These are phyloP conservation scores for Sinapis alba DNA, from an alignment of 441 rosid genomes.

Conservation along the genomic window DNA sequence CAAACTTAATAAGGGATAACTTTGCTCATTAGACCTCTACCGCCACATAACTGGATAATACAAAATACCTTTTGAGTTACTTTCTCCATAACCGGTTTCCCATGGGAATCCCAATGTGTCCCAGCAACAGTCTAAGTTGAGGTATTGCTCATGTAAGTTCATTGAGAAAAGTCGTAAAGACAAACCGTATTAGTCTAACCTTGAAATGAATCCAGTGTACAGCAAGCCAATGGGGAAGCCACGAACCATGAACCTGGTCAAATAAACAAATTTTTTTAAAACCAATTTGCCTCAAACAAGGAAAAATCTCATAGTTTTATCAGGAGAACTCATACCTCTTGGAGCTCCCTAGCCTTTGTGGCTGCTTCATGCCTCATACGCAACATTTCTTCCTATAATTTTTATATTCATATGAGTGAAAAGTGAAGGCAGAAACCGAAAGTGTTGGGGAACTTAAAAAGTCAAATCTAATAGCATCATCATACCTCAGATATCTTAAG, in stretches of 20 bases:
- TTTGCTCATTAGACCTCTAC: not conserved
- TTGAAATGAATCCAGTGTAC: conserved; percentile 48
- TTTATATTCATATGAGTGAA: not conserved
- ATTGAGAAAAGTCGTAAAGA: not conserved
- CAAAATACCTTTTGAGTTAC: conserved; percentile 24
- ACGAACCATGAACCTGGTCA: conserved; percentile 80
- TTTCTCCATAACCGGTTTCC: conserved; percentile 74
- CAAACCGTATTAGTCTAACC: conserved; percentile 45
- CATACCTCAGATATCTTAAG: conserved; percentile 87
- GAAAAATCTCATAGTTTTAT: too few species aligned
- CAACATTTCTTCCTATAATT: conserved; percentile 72
- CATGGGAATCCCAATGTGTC: conserved; percentile 73
- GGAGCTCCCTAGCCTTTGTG: conserved; percentile 65
- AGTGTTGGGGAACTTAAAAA: not conserved
- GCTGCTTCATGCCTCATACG: conserved; percentile 78
- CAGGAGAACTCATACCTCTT: too few species aligned
- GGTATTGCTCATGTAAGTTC: conserved; percentile 8
- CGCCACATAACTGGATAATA: not conserved
- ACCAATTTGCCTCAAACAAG: too few species aligned
- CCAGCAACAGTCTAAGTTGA: conserved; percentile 49
- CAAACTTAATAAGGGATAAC: not conserved
- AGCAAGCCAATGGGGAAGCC: conserved; percentile 99
- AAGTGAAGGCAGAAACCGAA: not conserved
- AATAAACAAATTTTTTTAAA: too few species aligned
- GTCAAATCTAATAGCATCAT: not conserved